phyloP scores from a whole-genome alignment of 768 basidiomycete genomes.

The Podaxis rugospora region DNA sequence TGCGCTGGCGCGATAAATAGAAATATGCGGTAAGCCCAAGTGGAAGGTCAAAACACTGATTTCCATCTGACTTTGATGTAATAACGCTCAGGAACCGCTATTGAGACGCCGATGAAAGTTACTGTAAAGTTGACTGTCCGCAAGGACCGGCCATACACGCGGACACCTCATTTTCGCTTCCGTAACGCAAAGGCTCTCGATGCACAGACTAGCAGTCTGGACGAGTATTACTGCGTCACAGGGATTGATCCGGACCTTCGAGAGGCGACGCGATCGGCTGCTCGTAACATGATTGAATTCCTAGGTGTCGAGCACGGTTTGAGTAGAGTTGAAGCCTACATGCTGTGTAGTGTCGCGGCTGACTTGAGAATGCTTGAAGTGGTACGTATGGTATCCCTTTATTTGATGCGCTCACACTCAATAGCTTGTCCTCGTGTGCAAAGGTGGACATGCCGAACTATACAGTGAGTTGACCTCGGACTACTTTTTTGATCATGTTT shows the following conservation, averaged over 20 bases:
- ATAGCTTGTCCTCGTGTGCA: background rate
- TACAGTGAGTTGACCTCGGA: conserved; percentile 34
- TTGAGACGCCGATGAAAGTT: conserved; percentile 59
- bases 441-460: conserved; percentile 68
- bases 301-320: conserved; percentile 30
- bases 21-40: conserved; percentile 49
- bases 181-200: conserved; percentile 20
- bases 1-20: conserved; percentile 22
- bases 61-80: background rate
- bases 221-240: conserved; percentile 54
- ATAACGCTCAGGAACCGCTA: conserved; percentile 45
- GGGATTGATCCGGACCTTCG: conserved; percentile 53
- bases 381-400: conserved; percentile 26
- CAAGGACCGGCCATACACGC: conserved; percentile 54
- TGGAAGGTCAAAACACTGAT: background rate
- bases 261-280: conserved; percentile 51
- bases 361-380: conserved; percentile 62
- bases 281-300: conserved; percentile 54
- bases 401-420: background rate
- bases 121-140: conserved; percentile 50
- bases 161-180: conserved; percentile 52
- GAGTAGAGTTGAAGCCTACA: conserved; percentile 18
- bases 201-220: background rate
- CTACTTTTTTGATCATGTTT: background rate
- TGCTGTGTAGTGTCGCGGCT: conserved; percentile 41